Evolutionary conservation across 306 rosid species (phyloP), one percentile per base, ranked within the genome.

Genomic region (Sechiopsis laciniata): DNA sequence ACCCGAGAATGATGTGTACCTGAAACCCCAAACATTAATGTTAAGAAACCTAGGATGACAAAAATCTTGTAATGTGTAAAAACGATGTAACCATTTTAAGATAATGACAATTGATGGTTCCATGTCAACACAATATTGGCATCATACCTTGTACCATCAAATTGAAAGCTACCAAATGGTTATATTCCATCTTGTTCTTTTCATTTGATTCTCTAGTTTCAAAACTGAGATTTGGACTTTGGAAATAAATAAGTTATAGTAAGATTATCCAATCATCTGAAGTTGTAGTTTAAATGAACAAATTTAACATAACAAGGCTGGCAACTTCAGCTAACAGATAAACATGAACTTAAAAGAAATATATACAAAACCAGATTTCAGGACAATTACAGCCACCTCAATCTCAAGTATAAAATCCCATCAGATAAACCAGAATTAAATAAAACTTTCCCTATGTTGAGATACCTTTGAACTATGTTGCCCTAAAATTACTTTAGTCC

Each of bases 1-100:
- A 55, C 95, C 97, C 20, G 88, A 72, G 75, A 89, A 94, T 0
- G 96, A 87, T 71, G 99, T 94, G 75, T 91, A 94, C 74, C 97
- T 89, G 80, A 56, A 52, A 8, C 35, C n/a, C 71, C 75, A 13
- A 60, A 71, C 37, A 61, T 77, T 70, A 3, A 48, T 51, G 16
- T 50, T 24, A 26, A 22, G 22, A 50, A 70, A 51, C 58, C 16
- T 48, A 45, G 4, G 20, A 20, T 5, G 17, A 48, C 40, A 21
- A 68, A 68, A 60, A 61, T 0, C 16, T 29, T 12, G 20, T 22
- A 59, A 59, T 11, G 65, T 11, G 65, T 8, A 59, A 26, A 59
- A 58, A 21, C 6, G 32, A 0, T 7, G 62, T 56, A 56, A 9
- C 32, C 3, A 20, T 57, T 1, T 3, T 19, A 20, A 20, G 26